Evolutionary conservation across 768 basidiomycete genomes (phyloP).

Genomic region (Rossbeevera mucosa): DNA sequence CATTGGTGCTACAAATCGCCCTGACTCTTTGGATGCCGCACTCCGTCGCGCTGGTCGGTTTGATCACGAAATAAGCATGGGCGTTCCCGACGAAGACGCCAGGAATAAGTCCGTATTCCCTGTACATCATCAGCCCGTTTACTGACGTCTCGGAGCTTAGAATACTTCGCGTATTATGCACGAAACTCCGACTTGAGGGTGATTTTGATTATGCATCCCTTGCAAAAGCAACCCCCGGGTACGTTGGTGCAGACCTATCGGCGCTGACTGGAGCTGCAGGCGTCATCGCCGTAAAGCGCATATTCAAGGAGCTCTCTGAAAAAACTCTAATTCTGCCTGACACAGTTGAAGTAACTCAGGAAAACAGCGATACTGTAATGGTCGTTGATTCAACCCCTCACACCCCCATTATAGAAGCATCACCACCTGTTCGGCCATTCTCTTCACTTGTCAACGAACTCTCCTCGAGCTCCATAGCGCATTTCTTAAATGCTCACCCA

Average conservation of each 20-base stretch:
- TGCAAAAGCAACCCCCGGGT: conserved; percentile 93
- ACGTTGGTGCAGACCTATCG: conserved; percentile 92
- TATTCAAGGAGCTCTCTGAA: conserved; percentile 77
- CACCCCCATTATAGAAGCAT: conserved; percentile 17
- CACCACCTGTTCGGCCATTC: conserved; percentile 27
- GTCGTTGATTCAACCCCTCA: conserved; percentile 29
- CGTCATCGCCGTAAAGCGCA: conserved; percentile 93
- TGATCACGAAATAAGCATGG: conserved; percentile 97
- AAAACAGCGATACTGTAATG: conserved; percentile 34
- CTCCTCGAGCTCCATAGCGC: conserved; percentile 69
- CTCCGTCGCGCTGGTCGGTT: conserved; percentile 91
- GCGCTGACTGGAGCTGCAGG: conserved; percentile 92
- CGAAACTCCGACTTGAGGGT: conserved; percentile 79
- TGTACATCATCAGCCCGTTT: background rate
- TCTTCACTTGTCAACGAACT: conserved; percentile 37
- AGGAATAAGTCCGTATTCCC: conserved; percentile 68
- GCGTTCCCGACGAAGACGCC: conserved; percentile 89
- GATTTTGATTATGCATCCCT: conserved; percentile 82
- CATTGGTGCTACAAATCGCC: conserved; percentile 94
- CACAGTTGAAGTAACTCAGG: conserved; percentile 12
- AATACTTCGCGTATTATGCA: conserved; percentile 81
- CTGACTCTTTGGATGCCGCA: conserved; percentile 91
- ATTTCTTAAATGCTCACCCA: conserved; percentile 87
- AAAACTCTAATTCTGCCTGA: conserved; percentile 57
- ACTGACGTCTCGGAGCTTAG: conserved; percentile 36